Conservation (phyloP, 2,329 filamentous ascomycete genomes). For the Rhytidhysteron rufulum region DNA sequence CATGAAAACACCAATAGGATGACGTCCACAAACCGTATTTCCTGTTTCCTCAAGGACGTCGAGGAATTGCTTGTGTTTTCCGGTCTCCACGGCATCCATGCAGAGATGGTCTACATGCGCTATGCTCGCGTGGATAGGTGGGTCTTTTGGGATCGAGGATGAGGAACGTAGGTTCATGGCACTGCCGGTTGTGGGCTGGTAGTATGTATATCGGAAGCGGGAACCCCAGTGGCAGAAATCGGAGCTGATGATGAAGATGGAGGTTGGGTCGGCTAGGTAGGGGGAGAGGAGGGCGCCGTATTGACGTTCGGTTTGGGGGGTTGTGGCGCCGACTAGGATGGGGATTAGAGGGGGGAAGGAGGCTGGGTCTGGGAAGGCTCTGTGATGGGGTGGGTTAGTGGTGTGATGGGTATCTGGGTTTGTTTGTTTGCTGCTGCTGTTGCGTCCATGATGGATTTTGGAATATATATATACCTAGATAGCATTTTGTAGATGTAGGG, state of each 20-base stretch:
- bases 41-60: conserved; percentile 65
- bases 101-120: conserved; percentile 72
- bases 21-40: conserved; percentile 91
- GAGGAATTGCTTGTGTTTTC: conserved; percentile 67
- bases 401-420: too few relatives aligned
- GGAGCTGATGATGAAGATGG: conserved; percentile 83
- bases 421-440: too few relatives aligned
- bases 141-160: conserved; percentile 42
- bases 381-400: conserved; percentile 14
- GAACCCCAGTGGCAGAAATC: conserved; percentile 97
- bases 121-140: conserved; percentile 79
- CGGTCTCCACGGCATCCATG: conserved; percentile 80
- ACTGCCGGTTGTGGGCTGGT: conserved; percentile 53
- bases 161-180: conserved; percentile 32
- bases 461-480: conserved; percentile 47
- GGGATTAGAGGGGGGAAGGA: conserved; percentile 74
- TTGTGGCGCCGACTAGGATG: conserved; percentile 78
- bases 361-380: conserved; percentile 37
- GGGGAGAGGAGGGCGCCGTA: conserved; percentile 70
- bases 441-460: too few relatives aligned
- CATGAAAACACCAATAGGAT: conserved; percentile 92
- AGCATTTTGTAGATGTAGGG: conserved; percentile 85
- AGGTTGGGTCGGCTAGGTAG: conserved; percentile 71
- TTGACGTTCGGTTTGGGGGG: conserved; percentile 59
- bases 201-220: conserved; percentile 80